These are phyloP conservation scores for Didymella exigua DNA, from an alignment of 2,329 filamentous ascomycete species.

Conservation along the genomic window DNA sequence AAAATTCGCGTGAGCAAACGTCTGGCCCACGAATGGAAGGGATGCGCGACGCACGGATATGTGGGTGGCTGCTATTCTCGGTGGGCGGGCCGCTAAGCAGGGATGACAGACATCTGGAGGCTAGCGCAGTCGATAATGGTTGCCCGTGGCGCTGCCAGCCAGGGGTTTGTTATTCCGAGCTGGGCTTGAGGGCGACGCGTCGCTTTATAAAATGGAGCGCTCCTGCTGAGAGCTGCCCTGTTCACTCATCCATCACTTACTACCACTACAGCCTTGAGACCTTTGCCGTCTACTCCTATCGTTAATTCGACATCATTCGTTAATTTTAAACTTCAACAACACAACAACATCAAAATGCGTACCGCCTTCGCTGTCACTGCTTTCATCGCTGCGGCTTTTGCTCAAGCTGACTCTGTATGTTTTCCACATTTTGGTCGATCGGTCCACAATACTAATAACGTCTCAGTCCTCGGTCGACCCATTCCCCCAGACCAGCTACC, in stretches of 20 bases:
- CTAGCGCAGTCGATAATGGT: constrained; percentile 3
- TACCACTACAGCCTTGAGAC: constrained; percentile 1
- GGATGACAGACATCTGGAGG: constrained; percentile 6
- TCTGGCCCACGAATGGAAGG: constrained; percentile 15
- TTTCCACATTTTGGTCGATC: constrained; percentile 3
- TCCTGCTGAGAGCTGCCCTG: background rate
- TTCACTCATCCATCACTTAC: constrained; percentile 1
- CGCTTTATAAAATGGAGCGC: constrained; percentile 5
- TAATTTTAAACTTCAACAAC: constrained; percentile 15
- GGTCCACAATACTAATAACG: constrained; percentile 6
- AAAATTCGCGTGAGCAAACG: constrained; percentile 9
- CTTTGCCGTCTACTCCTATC: constrained; percentile 12
- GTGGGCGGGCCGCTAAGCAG: constrained; percentile 9
- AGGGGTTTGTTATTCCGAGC: constrained; percentile 14
- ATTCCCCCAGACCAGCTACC: constrained; percentile 36
- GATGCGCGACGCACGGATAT: constrained; percentile 6
- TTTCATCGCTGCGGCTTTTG: constrained; percentile 34
- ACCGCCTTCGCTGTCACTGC: constrained; percentile 32
- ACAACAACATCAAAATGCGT: constrained; percentile 32
- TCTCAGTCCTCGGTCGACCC: constrained; percentile 27
- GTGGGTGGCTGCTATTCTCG: constrained; percentile 17
- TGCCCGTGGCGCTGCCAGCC: constrained; percentile 14
- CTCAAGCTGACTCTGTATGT: constrained; percentile 26
- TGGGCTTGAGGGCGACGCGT: constrained; percentile 13
- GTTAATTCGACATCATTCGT: constrained; percentile 9